Evolutionary conservation across 1,139 yeast genomes (phyloP).

Genomic region (Saccharomycopsis hybrid): DNA sequence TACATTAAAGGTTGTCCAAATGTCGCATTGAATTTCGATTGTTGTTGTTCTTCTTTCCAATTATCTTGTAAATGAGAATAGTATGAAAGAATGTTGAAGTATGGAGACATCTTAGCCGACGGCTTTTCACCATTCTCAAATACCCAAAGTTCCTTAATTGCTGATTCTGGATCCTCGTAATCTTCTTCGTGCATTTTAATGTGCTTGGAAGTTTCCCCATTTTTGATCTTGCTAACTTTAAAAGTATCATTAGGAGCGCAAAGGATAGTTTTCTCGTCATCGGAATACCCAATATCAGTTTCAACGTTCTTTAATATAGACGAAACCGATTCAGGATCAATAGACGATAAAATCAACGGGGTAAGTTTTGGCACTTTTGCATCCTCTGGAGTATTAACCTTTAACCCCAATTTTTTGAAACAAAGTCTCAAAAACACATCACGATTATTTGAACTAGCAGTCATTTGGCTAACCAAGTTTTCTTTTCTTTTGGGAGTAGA

Average conservation of each 20-base stretch:
- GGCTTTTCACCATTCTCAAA: conserved; percentile 36
- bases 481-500: conserved; percentile 29
- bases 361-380: conserved; percentile 61
- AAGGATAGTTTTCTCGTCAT: conserved; percentile 36
- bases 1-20: conserved; percentile 65
- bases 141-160: conserved; percentile 43
- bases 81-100: conserved; percentile 59
- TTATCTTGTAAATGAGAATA: conserved; percentile 39
- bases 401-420: conserved; percentile 56
- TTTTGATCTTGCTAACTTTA: conserved; percentile 28
- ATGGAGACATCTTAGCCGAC: conserved; percentile 53
- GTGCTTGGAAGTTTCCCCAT: conserved; percentile 23
- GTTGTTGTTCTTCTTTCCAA: conserved; percentile 14
- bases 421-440: conserved; percentile 49
- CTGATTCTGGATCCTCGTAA: conserved; percentile 47
- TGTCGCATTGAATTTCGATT: neutral
- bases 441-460: conserved; percentile 42
- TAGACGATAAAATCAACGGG: conserved; percentile 37
- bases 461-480: conserved; percentile 35
- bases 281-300: conserved; percentile 36
- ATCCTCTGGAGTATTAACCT: conserved; percentile 48
- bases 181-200: conserved; percentile 27
- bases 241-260: conserved; percentile 51
- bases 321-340: conserved; percentile 22
- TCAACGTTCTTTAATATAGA: conserved; percentile 24